Conservation (phyloP, 352 stramenopile species). For the Pythium sukuiense region DNA sequence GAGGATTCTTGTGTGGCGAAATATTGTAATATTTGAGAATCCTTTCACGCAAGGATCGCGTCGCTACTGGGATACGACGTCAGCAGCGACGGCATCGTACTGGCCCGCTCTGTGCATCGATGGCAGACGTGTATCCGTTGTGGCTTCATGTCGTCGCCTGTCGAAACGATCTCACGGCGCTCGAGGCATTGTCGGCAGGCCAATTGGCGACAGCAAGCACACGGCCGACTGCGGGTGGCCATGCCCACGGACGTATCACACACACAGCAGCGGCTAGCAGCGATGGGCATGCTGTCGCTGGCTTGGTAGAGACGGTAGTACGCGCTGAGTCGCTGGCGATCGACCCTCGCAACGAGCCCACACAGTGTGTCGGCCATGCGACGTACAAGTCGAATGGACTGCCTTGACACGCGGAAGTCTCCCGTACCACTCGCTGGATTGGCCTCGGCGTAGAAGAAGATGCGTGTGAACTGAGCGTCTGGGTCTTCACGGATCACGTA, state of each 20-base stretch:
- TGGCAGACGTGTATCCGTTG: neutral
- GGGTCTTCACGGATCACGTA: constrained; percentile 66
- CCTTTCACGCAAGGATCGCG: neutral
- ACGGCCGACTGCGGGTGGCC: constrained; percentile 2
- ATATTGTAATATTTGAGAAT: too few species aligned
- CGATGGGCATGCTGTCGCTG: constrained; percentile 13
- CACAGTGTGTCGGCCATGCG: constrained; percentile 18
- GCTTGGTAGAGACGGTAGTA: constrained; percentile 9
- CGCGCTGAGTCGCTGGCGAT: constrained; percentile 18
- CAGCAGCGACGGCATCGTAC: neutral
- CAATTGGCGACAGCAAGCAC: constrained; percentile 16
- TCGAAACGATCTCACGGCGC: constrained; percentile 4
- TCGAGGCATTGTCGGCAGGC: constrained; percentile 16
- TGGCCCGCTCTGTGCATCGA: neutral
- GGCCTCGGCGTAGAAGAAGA: constrained; percentile 59
- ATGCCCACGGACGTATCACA: constrained; percentile 6
- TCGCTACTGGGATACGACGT: neutral
- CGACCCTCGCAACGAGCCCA: constrained; percentile 14
- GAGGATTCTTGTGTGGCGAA: neutral
- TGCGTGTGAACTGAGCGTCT: constrained; percentile 52
- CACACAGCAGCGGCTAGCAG: constrained; percentile 14
- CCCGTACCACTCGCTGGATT: neutral
- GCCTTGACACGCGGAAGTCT: neutral
- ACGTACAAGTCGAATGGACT: constrained; percentile 6
- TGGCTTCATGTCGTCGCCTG: neutral